Evolutionary conservation across 2,329 filamentous ascomycete species (phyloP).

Genomic region (Colletotrichum siamense): DNA sequence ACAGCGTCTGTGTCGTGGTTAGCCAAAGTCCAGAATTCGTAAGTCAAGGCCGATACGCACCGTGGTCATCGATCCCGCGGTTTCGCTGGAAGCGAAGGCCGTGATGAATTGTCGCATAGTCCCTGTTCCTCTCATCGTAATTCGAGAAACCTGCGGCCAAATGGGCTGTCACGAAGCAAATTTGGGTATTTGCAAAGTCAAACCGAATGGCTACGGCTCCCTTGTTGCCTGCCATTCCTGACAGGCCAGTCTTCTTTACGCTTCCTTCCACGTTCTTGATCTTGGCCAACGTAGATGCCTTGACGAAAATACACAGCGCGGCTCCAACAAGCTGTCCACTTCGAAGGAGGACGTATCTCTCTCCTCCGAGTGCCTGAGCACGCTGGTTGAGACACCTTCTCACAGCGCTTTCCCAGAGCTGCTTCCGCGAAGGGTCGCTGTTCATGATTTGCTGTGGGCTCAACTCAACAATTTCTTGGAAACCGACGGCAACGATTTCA

Average conservation of each 20-base stretch:
- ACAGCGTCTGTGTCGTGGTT: slow-evolving; percentile 61
- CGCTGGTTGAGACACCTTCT: slow-evolving; percentile 77
- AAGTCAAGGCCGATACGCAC: slow-evolving; percentile 40
- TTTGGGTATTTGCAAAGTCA: slow-evolving; percentile 89
- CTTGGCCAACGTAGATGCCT: slow-evolving; percentile 73
- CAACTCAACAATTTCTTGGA: slow-evolving; percentile 98
- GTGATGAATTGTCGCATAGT: slow-evolving; percentile 87
- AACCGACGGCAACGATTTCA: slow-evolving; percentile 88
- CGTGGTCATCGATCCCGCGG: slow-evolving; percentile 89
- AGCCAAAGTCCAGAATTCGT: not conserved
- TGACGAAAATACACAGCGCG: slow-evolving; percentile 90
- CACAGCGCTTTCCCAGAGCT: slow-evolving; percentile 86
- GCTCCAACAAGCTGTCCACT: slow-evolving; percentile 95
- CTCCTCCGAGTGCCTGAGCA: slow-evolving; percentile 67
- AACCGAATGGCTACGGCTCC: slow-evolving; percentile 95
- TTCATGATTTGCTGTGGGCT: slow-evolving; percentile 99
- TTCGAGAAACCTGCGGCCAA: slow-evolving; percentile 95
- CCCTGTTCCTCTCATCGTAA: slow-evolving; percentile 93
- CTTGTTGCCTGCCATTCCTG: slow-evolving; percentile 97
- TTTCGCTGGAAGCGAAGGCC: slow-evolving; percentile 92
- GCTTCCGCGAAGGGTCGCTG: slow-evolving; percentile 85
- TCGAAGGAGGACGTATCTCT: slow-evolving; percentile 87
- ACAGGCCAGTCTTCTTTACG: slow-evolving; percentile 93
- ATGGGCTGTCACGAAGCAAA: slow-evolving; percentile 97
- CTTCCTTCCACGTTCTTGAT: slow-evolving; percentile 98